These are phyloP conservation scores for Danielia reshetovae DNA, from an alignment of 805 yeast genomes.

Conservation along the genomic window DNA sequence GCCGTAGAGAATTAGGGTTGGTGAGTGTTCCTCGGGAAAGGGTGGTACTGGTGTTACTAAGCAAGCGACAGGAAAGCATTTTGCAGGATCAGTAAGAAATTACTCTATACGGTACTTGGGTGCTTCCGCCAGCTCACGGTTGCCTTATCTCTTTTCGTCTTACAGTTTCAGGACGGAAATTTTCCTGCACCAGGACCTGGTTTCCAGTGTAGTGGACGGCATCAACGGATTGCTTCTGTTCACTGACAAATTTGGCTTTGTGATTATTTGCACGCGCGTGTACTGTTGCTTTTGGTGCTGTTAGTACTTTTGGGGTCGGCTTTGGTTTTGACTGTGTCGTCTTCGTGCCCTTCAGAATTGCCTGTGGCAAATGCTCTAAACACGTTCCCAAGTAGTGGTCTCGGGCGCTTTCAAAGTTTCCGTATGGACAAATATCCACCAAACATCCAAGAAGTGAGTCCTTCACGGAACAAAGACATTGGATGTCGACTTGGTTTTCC, in stretches of 20 bases:
- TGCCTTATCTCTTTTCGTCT: too few species aligned
- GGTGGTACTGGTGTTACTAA: constrained; percentile 18
- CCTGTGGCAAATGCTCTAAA: constrained; percentile 30
- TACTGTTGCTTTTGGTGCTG: too few species aligned
- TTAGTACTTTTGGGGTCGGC: constrained; percentile 7
- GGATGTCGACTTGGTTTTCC: constrained; percentile 31
- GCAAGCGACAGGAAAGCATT: constrained; percentile 8
- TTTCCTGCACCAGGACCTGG: too few species aligned
- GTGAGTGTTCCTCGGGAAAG: constrained; percentile 23
- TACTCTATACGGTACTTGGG: too few species aligned
- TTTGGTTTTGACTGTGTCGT: constrained; percentile 1
- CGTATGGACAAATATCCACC: constrained; percentile 43
- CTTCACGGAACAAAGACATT: constrained; percentile 37
- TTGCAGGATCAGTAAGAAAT: neutral
- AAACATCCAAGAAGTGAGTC: constrained; percentile 41
- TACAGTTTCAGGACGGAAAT: too few species aligned
- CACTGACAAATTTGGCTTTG: too few species aligned
- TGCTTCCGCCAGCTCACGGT: too few species aligned
- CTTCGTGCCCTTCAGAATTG: too few species aligned
- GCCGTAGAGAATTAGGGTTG: constrained; percentile 23
- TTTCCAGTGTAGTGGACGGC: too few species aligned
- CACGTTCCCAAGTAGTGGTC: constrained; percentile 51
- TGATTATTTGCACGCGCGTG: too few species aligned
- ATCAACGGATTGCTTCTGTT: too few species aligned
- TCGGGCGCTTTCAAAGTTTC: constrained; percentile 39